Base-by-base conservation (phyloP, 2,329 filamentous ascomycete genomes). In the Alternaria postmessia region DNA sequence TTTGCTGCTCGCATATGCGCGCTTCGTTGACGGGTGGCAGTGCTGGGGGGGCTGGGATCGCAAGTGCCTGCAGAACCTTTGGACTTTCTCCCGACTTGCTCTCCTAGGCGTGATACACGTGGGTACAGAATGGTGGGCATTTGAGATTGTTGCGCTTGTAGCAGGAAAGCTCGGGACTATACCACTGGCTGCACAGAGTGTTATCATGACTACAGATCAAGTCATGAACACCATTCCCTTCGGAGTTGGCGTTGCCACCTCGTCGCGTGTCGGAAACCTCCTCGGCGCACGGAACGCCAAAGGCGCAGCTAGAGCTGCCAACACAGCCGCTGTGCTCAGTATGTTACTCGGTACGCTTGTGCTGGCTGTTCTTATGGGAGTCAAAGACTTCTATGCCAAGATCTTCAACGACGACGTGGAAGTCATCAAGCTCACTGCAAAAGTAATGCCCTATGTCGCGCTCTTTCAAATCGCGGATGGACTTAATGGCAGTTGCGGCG, bases 111-210 rank as follows among this genome's bases (percentile, higher is more conserved):
- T 96, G 42, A 80, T 96, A 4, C 93, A 96, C 65, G 91, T 96
- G 5, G 93, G 92, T 4, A 95, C 92, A 0, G 93, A 96, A 78
- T 96, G 92, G 93, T 96, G 93, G 93, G 93, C 93, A 0, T 96
- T 96, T 69, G 93, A 96, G 78, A 94, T 96, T 66, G 92, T 96
- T 2, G 92, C 92, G 1, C 85, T 96, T 0, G 91, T 91, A 2
- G 92, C 93, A 5, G 93, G 93, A 1, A 86, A 89, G 36, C 85
- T 96, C 0, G 93, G 93, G 4, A 94, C 91, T 0, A 80, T 93
- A 34, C 86, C 92, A 0, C 83, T 96, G 0, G 93, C 93, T 1
- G 91, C 93, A 0, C 93, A 96, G 77, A 91, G 88, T 48, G 91
- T 96, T 22, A 93, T 96, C 75, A 96, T 96, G 92, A 96, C 92